Evolutionary conservation across 2,329 filamentous ascomycete species (phyloP), one percentile per base, ranked within the genome.

Genomic region (Fusarium pseudograminearum): DNA sequence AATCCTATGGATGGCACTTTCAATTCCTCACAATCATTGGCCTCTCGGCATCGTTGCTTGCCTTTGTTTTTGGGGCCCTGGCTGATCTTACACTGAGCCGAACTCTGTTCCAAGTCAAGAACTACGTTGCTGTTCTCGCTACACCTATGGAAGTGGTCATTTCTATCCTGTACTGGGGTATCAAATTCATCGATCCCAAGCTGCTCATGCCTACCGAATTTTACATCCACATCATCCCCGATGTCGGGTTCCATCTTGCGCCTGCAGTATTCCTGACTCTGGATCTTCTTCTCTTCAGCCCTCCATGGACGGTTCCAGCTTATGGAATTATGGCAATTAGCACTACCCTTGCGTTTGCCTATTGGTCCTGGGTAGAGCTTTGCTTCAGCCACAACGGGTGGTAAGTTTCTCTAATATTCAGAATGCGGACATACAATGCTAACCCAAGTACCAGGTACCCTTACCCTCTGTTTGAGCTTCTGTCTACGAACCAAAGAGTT

Each of bases 301-400:
- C 91, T 14, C 91, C 91, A 1, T 93, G 91, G 89, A 89, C 89
- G 0, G 86, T 92, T 64, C 83, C 85, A 12, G 83, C 84, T 10
- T 82, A 89, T n/a, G 83, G 85, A 2, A 86, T 89, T 7, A 83
- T 92, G 74, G 80, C 81, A 2, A 75, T 91, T 28, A 89, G 87
- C 68, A 85, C 85, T 15, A 76, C 70, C 3, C 79, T 93, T 44
- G 90, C 90, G 0, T 88, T 91, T 65, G 77, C 80, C 4, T 94
- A 94, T 78, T 94, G 91, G 91, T 86, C 86, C 68, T 94, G 92
- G 91, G 87, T 93, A 26, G 91, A 94, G 78, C 83, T 88, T 26
- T 93, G 91, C 80, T 92, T 87, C 73, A 83, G 83, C 45, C 82
- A 86, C 62, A 93, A 93, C 73, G 88, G 90, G 75, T 87, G 83